Evolutionary conservation across 352 stramenopile genomes (phyloP), one percentile per base, ranked within the genome.

Genomic region (Globisporangium mamillatum): DNA sequence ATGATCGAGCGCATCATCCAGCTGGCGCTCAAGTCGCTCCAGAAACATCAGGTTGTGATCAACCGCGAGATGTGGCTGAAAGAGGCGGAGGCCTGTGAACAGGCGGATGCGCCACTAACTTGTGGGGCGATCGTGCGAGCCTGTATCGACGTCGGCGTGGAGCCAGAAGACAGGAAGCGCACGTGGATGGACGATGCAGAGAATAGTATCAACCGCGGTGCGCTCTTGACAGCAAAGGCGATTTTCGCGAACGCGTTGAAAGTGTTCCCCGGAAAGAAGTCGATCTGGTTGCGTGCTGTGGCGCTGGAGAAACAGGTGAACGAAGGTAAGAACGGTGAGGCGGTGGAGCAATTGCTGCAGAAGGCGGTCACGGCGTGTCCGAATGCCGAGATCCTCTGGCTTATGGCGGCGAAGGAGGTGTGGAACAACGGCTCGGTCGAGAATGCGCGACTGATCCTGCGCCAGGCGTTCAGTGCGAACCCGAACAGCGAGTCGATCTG

Each of bases 121-220:
- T 98, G 94, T 75, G 87, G 81, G 1, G 97, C 98, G 4, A 98
- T 99, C 73, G 89, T 99, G 25, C 88, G 91, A 52, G 85, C 90
- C 32, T 98, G 95, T 27, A 81, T 99, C 46, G 89, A 96, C 52
- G 82, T 99, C 46, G 98, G 96, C 5, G 93, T 99, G 2, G 97
- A 99, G 64, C 84, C 86, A 1, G 96, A 99, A 78, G 98, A 99
- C 79, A 80, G 91, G 24, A 97, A 98, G 67, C 84, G 97, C 48
- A 99, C 97, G 14, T 99, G 97, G 97, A 89, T 98, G 58, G 97
- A 99, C 56, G 98, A 99, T 78, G 98, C 97, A 1, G 95, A 98
- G 60, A 97, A 85, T 50, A 91, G 89, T 16, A 82, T 98, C 10
- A 82, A 78, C 4, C 81, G 91, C 20, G 91, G 90, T 27, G 84